phyloP scores from a whole-genome alignment of 176 grass and related monocot species.

The Carex myosuroides region DNA sequence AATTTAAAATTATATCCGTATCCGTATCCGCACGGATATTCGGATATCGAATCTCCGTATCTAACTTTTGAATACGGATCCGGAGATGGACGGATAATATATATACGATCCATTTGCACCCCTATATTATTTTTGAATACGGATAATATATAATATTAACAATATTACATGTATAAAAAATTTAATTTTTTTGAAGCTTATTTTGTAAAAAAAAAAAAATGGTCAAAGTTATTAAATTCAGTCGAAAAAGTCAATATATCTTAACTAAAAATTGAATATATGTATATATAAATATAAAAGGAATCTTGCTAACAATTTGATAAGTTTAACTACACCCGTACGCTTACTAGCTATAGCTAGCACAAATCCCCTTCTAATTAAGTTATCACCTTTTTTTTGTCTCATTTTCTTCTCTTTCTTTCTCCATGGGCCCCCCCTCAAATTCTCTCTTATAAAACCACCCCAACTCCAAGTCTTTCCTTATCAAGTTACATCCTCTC shows the following conservation, averaged over 20 bases:
- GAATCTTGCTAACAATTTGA: not conserved
- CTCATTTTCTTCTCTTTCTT: conserved; percentile 5
- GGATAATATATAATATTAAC: no score
- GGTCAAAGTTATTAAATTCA: no score
- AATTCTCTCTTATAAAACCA: conserved; percentile 15
- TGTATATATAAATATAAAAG: not conserved
- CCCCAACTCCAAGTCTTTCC: not conserved
- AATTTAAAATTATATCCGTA: no score
- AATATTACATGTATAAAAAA: no score
- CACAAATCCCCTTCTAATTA: not conserved
- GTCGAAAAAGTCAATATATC: no score
- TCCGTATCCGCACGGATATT: no score
- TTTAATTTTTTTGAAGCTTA: no score
- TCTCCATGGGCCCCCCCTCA: not conserved
- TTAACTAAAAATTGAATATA: not conserved
- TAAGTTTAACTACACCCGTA: not conserved
- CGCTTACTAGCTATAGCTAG: not conserved
- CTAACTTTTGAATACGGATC: no score
- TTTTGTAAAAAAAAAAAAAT: no score
- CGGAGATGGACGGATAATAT: no score
- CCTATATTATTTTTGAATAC: not conserved
- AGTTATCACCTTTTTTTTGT: not conserved
- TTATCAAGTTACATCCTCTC: not conserved
- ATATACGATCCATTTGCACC: no score
- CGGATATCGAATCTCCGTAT: no score